Evolutionary conservation across 163 green algal species (phyloP).

Genomic region (Scenedesmus sp.): DNA sequence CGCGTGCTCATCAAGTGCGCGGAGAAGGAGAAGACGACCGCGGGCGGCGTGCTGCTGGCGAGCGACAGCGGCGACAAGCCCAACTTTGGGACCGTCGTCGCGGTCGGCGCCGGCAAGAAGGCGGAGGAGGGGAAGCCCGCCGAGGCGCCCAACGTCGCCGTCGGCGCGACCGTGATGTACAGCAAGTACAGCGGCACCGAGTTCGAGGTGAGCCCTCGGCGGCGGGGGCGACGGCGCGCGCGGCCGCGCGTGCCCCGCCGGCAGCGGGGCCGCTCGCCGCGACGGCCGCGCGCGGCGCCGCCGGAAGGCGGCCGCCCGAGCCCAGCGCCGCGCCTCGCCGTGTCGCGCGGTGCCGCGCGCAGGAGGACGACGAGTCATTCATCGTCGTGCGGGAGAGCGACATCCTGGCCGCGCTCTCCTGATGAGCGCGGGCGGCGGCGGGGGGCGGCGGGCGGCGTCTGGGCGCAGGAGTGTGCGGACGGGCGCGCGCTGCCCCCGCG

Average conservation of each 20-base stretch:
- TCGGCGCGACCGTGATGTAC: slow-evolving; percentile 94
- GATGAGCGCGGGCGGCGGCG: slow-evolving; percentile 9
- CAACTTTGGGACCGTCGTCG: slow-evolving; percentile 73
- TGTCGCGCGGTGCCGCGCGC: slow-evolving; percentile 1
- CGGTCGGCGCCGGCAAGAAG: slow-evolving; percentile 60
- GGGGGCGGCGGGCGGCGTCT: too few species aligned
- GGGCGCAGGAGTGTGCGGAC: too few species aligned
- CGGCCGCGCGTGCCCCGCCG: too few species aligned
- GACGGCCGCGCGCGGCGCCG: neutral
- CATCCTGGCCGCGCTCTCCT: slow-evolving; percentile 84
- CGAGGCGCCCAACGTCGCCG: slow-evolving; percentile 71
- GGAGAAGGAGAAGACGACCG: slow-evolving; percentile 78
- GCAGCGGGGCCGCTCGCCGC: too few species aligned
- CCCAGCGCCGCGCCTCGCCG: too few species aligned
- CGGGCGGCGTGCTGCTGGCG: slow-evolving; percentile 91
- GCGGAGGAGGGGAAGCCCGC: slow-evolving; percentile 79
- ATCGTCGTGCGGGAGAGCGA: slow-evolving; percentile 91
- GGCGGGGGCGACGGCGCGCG: too few species aligned
- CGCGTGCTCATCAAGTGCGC: slow-evolving; percentile 86
- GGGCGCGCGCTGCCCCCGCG: too few species aligned
- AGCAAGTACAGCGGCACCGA: slow-evolving; percentile 91
- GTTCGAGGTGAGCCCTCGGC: slow-evolving; percentile 69
- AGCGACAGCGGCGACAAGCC: slow-evolving; percentile 88
- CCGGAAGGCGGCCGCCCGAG: neutral
- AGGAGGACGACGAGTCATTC: slow-evolving; percentile 76